These are phyloP conservation scores for Fusarium devonianum DNA, from an alignment of 2,329 filamentous ascomycete genomes.

Conservation along the genomic window DNA sequence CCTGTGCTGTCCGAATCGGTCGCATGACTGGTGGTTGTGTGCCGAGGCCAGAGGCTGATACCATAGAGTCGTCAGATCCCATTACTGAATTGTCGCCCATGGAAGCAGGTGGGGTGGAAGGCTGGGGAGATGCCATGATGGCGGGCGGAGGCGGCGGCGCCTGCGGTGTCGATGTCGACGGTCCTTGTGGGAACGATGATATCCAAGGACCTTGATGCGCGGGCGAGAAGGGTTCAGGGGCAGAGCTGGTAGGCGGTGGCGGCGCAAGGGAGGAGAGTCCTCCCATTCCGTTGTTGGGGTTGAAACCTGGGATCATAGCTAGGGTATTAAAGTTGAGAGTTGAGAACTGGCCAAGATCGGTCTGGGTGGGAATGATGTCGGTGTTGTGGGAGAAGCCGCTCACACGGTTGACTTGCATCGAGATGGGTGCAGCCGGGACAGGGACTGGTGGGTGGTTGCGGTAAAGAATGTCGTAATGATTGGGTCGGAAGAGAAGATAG, in stretches of 20 bases:
- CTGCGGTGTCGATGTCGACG: slow-evolving; percentile 33
- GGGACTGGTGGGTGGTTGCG: slow-evolving; percentile 52
- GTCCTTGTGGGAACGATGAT: slow-evolving; percentile 41
- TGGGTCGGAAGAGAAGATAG: slow-evolving; percentile 70
- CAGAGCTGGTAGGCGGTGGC: slow-evolving; percentile 41
- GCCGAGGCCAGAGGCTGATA: slow-evolving; percentile 25
- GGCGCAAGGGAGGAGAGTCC: slow-evolving; percentile 47
- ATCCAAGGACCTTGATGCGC: slow-evolving; percentile 50
- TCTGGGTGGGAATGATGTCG: slow-evolving; percentile 51
- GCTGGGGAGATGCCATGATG: slow-evolving; percentile 44
- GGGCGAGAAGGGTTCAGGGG: slow-evolving; percentile 45
- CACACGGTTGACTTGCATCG: slow-evolving; percentile 63
- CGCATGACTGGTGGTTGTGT: slow-evolving; percentile 22
- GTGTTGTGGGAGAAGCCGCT: slow-evolving; percentile 56
- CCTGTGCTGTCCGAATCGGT: slow-evolving; percentile 22
- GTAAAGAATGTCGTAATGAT: slow-evolving; percentile 96
- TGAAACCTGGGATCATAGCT: slow-evolving; percentile 57
- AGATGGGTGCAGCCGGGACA: slow-evolving; percentile 39
- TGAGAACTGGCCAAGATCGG: slow-evolving; percentile 52
- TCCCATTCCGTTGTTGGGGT: slow-evolving; percentile 21
- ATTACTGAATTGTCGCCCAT: slow-evolving; percentile 40
- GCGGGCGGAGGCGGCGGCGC: slow-evolving; percentile 38
- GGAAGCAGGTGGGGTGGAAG: slow-evolving; percentile 43
- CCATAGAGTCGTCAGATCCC: slow-evolving; percentile 29
- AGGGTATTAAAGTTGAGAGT: slow-evolving; percentile 53